Conservation (phyloP, 495 filamentous ascomycete species). For the Penicillium paradoxum region DNA sequence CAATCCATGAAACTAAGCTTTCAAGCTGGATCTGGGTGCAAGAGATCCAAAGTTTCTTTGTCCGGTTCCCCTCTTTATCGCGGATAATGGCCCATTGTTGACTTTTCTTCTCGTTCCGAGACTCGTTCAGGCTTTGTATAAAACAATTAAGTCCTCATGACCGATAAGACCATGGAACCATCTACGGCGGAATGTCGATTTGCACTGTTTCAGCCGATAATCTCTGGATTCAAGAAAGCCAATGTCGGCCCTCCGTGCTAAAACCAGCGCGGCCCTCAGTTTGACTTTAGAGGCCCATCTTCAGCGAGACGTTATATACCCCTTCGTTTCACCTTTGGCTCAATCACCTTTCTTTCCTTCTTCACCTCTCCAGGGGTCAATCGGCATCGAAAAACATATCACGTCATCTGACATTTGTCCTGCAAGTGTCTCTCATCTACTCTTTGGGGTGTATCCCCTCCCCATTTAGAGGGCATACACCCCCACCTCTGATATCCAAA, state of each 20-base stretch:
- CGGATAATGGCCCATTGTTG: neutral
- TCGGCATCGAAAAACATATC: neutral
- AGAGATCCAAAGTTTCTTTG: neutral
- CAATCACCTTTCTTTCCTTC: neutral
- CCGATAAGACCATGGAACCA: neutral
- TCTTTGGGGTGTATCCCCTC: neutral
- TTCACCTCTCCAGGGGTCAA: slow-evolving; percentile 1
- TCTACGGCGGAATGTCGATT: neutral
- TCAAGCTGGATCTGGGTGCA: neutral
- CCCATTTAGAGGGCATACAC: neutral
- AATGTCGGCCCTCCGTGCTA: neutral
- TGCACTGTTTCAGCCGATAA: neutral
- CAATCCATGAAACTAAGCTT: neutral
- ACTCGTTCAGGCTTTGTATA: neutral
- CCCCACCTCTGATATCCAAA: neutral
- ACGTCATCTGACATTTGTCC: neutral
- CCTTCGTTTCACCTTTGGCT: neutral
- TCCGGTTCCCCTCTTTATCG: neutral
- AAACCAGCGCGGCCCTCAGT: neutral
- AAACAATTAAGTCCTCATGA: neutral
- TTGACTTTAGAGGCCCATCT: neutral
- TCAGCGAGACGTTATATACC: neutral
- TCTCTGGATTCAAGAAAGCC: neutral
- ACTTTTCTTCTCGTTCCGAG: neutral
- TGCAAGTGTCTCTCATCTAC: neutral